These are phyloP conservation scores for Mortierella hygrophila DNA, from an alignment of 192 early-diverging fungal genomes.

Conservation along the genomic window DNA sequence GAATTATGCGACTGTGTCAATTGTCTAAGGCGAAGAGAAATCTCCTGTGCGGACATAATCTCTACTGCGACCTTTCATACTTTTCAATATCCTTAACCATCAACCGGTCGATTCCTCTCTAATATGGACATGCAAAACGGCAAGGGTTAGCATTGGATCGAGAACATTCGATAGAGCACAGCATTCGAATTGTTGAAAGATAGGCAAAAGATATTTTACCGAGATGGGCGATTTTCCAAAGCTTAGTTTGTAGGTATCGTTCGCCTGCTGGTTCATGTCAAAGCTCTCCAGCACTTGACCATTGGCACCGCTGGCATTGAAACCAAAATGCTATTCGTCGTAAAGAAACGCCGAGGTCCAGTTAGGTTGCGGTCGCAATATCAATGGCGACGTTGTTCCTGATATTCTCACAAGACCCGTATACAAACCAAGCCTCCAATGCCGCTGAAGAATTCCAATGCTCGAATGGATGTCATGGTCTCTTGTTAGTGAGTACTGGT, in stretches of 20 bases:
- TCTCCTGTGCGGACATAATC: not conserved
- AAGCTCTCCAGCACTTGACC: constrained; percentile 82
- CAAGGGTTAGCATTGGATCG: not conserved
- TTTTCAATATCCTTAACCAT: constrained; percentile 62
- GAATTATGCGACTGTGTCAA: not conserved
- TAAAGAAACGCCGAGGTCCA: not conserved
- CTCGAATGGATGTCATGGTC: constrained; percentile 53
- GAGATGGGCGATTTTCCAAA: constrained; percentile 61
- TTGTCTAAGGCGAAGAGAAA: not conserved
- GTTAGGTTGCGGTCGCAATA: not conserved
- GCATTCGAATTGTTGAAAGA: not conserved
- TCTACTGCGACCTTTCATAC: not conserved
- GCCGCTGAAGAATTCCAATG: constrained; percentile 79
- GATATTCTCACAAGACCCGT: not conserved
- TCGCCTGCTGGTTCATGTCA: constrained; percentile 92
- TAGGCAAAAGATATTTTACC: constrained; percentile 16
- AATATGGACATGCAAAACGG: not conserved
- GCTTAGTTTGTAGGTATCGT: constrained; percentile 78
- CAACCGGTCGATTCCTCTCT: constrained; percentile 67
- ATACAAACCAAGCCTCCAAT: constrained; percentile 73
- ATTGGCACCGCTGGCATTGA: constrained; percentile 69
- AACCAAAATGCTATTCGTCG: constrained; percentile 74
- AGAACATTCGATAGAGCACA: not conserved
- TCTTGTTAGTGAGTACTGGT: not conserved
- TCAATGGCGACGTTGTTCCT: not conserved